These are phyloP conservation scores for Mycogone perniciosa DNA, from an alignment of 2,329 filamentous ascomycete species.

Conservation along the genomic window DNA sequence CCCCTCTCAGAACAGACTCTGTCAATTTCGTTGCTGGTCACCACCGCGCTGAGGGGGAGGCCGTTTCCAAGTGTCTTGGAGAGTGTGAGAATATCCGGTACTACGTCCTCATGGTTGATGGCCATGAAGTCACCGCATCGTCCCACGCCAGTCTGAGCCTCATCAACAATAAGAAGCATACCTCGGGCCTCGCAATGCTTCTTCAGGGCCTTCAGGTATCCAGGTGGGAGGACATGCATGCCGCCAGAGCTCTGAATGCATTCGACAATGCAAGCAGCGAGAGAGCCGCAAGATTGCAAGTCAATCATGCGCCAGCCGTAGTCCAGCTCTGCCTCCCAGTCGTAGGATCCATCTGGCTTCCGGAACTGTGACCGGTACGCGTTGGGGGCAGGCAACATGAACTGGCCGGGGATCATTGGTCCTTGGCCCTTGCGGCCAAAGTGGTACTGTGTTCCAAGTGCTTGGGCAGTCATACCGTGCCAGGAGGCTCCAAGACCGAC, in stretches of 20 bases:
- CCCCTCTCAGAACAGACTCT: conserved; percentile 39
- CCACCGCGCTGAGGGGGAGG: conserved; percentile 51
- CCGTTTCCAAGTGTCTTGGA: conserved; percentile 58
- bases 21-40: conserved; percentile 49
- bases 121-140: conserved; percentile 54
- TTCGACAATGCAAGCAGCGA: conserved; percentile 59
- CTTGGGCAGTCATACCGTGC: conserved; percentile 54
- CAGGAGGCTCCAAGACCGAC: conserved; percentile 53
- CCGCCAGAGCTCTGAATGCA: conserved; percentile 54
- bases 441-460: conserved; percentile 49
- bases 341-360: conserved; percentile 51
- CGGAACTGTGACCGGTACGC: conserved; percentile 55
- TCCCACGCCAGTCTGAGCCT: conserved; percentile 55
- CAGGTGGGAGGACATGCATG: conserved; percentile 51
- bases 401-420: conserved; percentile 48
- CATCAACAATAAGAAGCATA: conserved; percentile 57
- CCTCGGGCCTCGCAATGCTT: conserved; percentile 47
- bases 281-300: conserved; percentile 50
- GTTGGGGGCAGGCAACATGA: conserved; percentile 53
- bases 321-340: conserved; percentile 56
- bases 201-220: conserved; percentile 52
- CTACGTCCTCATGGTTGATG: conserved; percentile 46
- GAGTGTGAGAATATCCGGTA: conserved; percentile 54
- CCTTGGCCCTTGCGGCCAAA: conserved; percentile 45
- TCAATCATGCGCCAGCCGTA: conserved; percentile 58